phyloP scores from a whole-genome alignment of 2,329 filamentous ascomycete species.

The Ascochyta viciae-villosae region DNA sequence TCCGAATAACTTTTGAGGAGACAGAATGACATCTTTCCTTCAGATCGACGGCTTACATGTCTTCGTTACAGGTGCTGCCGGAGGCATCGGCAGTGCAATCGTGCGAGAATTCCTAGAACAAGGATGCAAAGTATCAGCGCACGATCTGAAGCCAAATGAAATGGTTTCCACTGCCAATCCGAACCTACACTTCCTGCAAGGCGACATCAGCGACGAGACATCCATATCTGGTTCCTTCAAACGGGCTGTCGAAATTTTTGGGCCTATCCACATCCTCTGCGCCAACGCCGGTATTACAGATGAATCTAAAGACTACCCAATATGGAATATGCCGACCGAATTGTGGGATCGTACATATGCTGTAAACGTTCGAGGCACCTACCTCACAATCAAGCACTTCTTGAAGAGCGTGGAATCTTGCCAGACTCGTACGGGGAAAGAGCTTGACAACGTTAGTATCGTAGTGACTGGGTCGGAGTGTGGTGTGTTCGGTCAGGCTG shows the following conservation, averaged over 20 bases:
- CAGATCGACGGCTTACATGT: slow-evolving; percentile 59
- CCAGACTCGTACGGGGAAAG: slow-evolving; percentile 49
- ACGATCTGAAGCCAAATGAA: slow-evolving; percentile 54
- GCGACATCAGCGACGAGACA: slow-evolving; percentile 58
- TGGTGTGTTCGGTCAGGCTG: slow-evolving; percentile 59
- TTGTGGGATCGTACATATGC: slow-evolving; percentile 61
- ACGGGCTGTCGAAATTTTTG: slow-evolving; percentile 54
- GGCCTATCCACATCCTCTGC: slow-evolving; percentile 60
- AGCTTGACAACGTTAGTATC: slow-evolving; percentile 60
- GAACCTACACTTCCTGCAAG: slow-evolving; percentile 53
- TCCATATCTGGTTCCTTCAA: slow-evolving; percentile 53
- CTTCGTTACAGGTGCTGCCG: slow-evolving; percentile 62
- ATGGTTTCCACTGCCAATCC: slow-evolving; percentile 35
- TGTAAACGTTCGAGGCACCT: slow-evolving; percentile 60
- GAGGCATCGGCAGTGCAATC: slow-evolving; percentile 59
- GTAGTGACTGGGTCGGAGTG: slow-evolving; percentile 62
- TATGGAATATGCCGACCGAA: slow-evolving; percentile 61
- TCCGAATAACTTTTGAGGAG: background rate
- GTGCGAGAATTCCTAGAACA: slow-evolving; percentile 61
- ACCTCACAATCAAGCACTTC: slow-evolving; percentile 64
- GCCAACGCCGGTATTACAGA: slow-evolving; percentile 62
- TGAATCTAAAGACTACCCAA: slow-evolving; percentile 56
- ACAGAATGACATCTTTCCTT: slow-evolving; percentile 52
- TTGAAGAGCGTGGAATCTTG: slow-evolving; percentile 51
- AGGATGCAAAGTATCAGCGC: slow-evolving; percentile 63